Base-by-base conservation (phyloP, 2,329 filamentous ascomycete genomes). In the Blastomyces silverae region DNA sequence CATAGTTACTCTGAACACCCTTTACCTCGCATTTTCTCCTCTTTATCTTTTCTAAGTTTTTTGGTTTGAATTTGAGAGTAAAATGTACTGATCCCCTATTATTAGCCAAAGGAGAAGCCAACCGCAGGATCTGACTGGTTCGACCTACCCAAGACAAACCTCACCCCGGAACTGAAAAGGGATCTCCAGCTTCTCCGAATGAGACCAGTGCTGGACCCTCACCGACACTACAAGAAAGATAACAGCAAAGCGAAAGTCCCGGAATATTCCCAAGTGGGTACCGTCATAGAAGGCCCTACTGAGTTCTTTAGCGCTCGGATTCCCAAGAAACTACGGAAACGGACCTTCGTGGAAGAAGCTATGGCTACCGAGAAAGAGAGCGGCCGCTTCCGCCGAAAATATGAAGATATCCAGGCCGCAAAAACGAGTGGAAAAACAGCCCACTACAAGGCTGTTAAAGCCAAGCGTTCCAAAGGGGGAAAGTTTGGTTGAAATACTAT, bases 171-270 rank as follows among this genome's bases (percentile, higher is more conserved):
- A 73, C 82, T 97, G 67, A 96, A 92, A 78, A 85, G 91, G 70
- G 93, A 99, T 74, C 82, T 97, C 61, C 92, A 97, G 77, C 81
- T 97, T 13, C 81, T 99, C 66, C 88, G 91, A 69, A 93, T 97
- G 89, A 87, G 94, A 75, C 88, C 87, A 64, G 88, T 96, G 25
- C 82, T 97, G 28, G 93, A 97, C 69, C 88, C 92, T 0, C 93
- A 97, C 75, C 84, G 89, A 61, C 89, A 93, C 72, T 96, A 96
- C 82, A 95, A 93, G 76, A 97, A 97, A 77, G 88, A 93, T 62
- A 84, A 80, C 61, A 83, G 86, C 64, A 92, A 89, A 73, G 82
- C 84, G 65, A 81, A 85, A 66, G 79, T 89, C 0, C 94, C 94
- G 0, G 87, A 91, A 67, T 97, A 89, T 74, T 95, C 90, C 25